Evolutionary conservation across 75 land plant species (phyloP), one percentile per base, ranked within the genome.

Genomic region (Adiantum capillusveneris): DNA sequence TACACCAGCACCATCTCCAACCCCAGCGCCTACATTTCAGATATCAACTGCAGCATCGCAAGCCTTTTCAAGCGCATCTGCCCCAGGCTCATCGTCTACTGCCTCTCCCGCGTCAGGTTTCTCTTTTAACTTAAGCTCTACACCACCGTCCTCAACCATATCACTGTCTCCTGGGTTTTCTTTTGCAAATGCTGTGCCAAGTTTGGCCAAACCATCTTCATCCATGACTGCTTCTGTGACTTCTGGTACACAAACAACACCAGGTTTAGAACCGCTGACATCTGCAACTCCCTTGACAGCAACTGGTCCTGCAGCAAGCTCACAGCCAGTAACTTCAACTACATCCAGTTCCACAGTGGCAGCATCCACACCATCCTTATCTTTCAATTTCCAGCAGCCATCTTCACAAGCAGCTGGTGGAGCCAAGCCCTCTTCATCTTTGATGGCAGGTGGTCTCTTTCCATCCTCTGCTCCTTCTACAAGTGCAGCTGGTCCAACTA

Each of bases 261-360:
- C 63, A 0, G 54, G 46, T 57, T 66, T 60, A 12, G 39, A 31
- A 16, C 34, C 30, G 20, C 29, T 18, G 28, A 54, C 60, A 17
- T 27, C 59, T 39, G 19, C 58, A 25, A 44, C 28, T 17, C 12
- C 25, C 19, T 44, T 57, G 5, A 25, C 58, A 19, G 2, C 64
- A 44, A 37, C 53, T 3, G 11, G 64, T 20, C 25, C 54, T 17
- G 59, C 75, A 57, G 18, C 61, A 25, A n/a, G 52, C 1, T 24
- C 52, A 25, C 56, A 44, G 25, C 5, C 64, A 21, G 60, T 63
- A 25, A 2, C 63, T 61, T 24, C 52, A 41, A 13, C 25, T 13
- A 6, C 31, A 1, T 30, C 63, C 7, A 69, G 69, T 36, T 57
- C 74, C 14, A 57, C 52, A 9, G n/a, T n/a, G n/a, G n/a, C n/a